Base-by-base conservation (phyloP, 106 monocot species). In the Narthecium ossifragum region DNA sequence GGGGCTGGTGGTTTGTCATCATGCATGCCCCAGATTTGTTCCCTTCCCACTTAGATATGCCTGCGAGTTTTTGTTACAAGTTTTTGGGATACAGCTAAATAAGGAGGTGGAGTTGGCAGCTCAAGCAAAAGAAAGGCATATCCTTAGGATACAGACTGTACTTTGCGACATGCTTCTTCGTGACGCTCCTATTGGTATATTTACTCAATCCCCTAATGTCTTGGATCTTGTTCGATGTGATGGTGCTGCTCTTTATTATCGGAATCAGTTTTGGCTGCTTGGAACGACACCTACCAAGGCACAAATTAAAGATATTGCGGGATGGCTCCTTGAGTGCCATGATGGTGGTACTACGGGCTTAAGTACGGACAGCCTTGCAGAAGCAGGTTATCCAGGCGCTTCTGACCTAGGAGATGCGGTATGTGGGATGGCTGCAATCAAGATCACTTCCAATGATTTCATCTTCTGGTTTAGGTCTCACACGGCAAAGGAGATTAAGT, bases 21-120 rank as follows among this genome's bases (percentile, higher is more conserved):
- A 90, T 49, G 71, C 78, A 2, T 73, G 37, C 32, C 75, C 89
- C 6, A 76, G 83, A 64, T 90, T 89, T 53, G 62, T 94, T 24
- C 85, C 89, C n/a, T 94, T 94, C 49, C 93, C 93, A 3, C 83
- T 94, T 26, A 77, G 93, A 52, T 94, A 94, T 64, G 89, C 93
- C 8, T 94, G 93, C 68, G 89, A 94, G 52, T 86, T 94, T 48
- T 55, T 94, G 55, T 57, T 90, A 57, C 93, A 94, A 71, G 93
- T 94, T 5, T 94, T 90, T 37, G 72, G 75, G 0, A 73, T 90
- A 23, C 93, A 90, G 47, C 59, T 94, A 61, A 90, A 80, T 64
- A 90, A 86, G 70, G 93, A 94, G 61, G 82, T 94, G 7, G 85
- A 90, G 55, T 57, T 94, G 41, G 89, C 85, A 14, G 72, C 80